Conservation (phyloP, 331 rosid species). For the Pyracantha coccinea region DNA sequence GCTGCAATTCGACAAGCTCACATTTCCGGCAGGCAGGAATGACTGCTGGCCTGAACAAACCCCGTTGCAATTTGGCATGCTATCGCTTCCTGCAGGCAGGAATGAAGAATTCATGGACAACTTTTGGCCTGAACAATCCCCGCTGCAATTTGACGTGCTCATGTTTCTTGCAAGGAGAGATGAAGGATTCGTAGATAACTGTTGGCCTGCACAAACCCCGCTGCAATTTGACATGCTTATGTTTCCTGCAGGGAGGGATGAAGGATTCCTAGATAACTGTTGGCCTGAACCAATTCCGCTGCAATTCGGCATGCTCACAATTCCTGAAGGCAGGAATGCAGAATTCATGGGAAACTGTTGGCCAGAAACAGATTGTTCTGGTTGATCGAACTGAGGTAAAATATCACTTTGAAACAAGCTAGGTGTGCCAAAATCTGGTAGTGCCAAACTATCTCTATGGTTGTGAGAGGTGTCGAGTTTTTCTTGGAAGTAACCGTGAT, state of each 20-base stretch:
- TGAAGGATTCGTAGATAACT: no score
- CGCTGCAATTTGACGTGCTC: no score
- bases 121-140: no score
- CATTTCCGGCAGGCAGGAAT: constrained; percentile 22
- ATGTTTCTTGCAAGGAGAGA: no score
- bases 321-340: constrained; percentile 30
- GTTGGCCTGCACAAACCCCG: not conserved
- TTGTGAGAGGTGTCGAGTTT: constrained; percentile 30
- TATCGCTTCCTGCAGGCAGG: not conserved
- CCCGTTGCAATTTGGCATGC: not conserved
- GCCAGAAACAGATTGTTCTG: constrained; percentile 43
- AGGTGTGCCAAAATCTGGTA: constrained; percentile 59
- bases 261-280: not conserved
- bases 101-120: not conserved
- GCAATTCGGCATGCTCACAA: constrained; percentile 25
- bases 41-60: constrained; percentile 28
- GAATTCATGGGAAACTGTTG: constrained; percentile 33
- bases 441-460: not conserved
- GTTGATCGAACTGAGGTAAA: constrained; percentile 43
- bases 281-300: constrained; percentile 27
- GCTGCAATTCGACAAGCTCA: not conserved
- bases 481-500: constrained; percentile 46
- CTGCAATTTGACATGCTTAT: not conserved
- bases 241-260: constrained; percentile 1
- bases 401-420: constrained; percentile 46